phyloP scores from a whole-genome alignment of 208 protist genomes.

The Trypanosoma grayi region DNA sequence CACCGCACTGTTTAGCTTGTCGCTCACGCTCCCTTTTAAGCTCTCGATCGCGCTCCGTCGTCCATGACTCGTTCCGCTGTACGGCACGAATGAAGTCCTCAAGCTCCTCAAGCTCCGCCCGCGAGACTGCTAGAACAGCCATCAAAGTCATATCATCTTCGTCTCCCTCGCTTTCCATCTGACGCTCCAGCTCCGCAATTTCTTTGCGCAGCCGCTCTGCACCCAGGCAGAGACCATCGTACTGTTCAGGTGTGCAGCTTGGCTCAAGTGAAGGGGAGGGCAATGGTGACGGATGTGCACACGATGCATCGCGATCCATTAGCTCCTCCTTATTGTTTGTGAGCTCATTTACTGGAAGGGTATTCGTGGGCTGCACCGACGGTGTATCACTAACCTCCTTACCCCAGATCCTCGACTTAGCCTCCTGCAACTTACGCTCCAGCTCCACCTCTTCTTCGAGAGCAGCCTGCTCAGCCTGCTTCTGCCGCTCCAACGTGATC shows the following conservation, averaged over 20 bases:
- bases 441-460: slow-evolving; percentile 62
- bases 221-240: slow-evolving; percentile 83
- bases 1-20: slow-evolving; percentile 26
- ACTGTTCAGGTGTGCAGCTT: slow-evolving; percentile 85
- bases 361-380: neutral
- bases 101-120: slow-evolving; percentile 85
- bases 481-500: slow-evolving; percentile 55
- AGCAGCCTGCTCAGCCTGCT: slow-evolving; percentile 54
- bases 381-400: neutral
- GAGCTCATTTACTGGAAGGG: no score
- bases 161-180: slow-evolving; percentile 83
- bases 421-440: slow-evolving; percentile 50
- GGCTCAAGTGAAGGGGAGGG: slow-evolving; percentile 2
- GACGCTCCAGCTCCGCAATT: slow-evolving; percentile 72
- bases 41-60: slow-evolving; percentile 51
- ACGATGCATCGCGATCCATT: no score
- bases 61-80: slow-evolving; percentile 66
- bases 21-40: slow-evolving; percentile 43
- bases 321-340: no score
- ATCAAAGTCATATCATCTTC: slow-evolving; percentile 93
- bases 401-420: slow-evolving; percentile 39
- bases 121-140: slow-evolving; percentile 84
- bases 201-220: slow-evolving; percentile 77
- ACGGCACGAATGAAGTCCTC: slow-evolving; percentile 83
- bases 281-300: neutral